Evolutionary conservation across 2,329 filamentous ascomycete species (phyloP), one percentile per base, ranked within the genome.

Genomic region (Diaporthe humulicola): DNA sequence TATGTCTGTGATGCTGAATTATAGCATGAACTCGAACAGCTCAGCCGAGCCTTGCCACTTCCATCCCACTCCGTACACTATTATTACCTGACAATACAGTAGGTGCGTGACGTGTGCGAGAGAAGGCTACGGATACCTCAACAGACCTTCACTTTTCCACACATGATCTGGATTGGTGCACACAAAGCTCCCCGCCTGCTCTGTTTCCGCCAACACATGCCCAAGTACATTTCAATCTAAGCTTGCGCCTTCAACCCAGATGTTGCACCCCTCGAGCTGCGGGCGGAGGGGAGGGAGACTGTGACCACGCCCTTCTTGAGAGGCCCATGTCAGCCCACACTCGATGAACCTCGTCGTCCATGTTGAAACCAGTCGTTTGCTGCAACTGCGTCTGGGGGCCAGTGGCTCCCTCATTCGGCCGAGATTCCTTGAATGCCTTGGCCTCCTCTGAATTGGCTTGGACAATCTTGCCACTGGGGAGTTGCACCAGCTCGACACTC

Each of bases 241-340:
- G 25, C 15, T 5, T 33, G 19, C 25, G 28, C 38, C 30, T 69
- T 69, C 64, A 69, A 30, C 64, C 64, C 5, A 69, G 48, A 4
- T 69, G 64, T 54, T 69, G 64, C 33, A 54, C 48, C 30, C 33
- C 33, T 25, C 64, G 33, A 42, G 33, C 48, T 30, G 61, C 67
- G 12, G 61, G 54, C 7, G 12, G 40, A 42, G 71, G 71, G n/a
- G 70, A 64, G 1, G 61, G 73, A n/a, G 73, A 75, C 15, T 40
- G 72, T 12, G 70, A 75, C 61, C 61, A 75, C 1, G 74, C 74
- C 25, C 70, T 73, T 15, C 70, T 61, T 10, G 74, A 75, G 4
- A 75, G 36, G 0, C 74, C 74, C 74, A 75, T 75, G 4, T 75
- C 70, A n/a, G 60, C 74, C 74, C 74, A 75, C 6, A 70, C 17